Conservation (phyloP, 768 basidiomycete genomes). For the Suillus spraguei region DNA sequence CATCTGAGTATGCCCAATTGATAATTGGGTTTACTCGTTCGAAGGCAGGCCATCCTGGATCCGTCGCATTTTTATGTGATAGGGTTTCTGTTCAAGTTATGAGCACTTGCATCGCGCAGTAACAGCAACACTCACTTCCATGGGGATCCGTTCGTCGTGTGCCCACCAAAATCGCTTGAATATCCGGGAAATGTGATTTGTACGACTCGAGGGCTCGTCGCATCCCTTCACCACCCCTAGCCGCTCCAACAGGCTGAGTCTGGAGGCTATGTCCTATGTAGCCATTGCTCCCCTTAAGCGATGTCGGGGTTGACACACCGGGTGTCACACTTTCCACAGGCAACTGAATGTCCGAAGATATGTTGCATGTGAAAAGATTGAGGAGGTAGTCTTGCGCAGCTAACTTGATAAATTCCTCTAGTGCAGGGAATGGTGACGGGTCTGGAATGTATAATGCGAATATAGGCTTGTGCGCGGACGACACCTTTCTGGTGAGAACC, state of each 20-base stretch:
- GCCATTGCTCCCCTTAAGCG: constrained; percentile 15
- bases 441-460: constrained; percentile 87
- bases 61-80: constrained; percentile 75
- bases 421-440: constrained; percentile 80
- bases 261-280: constrained; percentile 16
- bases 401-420: constrained; percentile 82
- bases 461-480: constrained; percentile 47
- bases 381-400: constrained; percentile 67
- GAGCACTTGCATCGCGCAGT: neutral
- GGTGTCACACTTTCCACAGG: constrained; percentile 51
- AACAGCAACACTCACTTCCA: constrained; percentile 63
- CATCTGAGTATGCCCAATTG: constrained; percentile 88
- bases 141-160: constrained; percentile 91
- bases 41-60: constrained; percentile 86
- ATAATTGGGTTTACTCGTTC: constrained; percentile 95
- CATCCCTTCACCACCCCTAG: constrained; percentile 74
- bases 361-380: constrained; percentile 55
- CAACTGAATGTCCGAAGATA: constrained; percentile 40
- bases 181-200: constrained; percentile 62
- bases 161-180: constrained; percentile 86
- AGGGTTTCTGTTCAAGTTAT: constrained; percentile 57
- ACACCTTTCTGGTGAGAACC: constrained; percentile 52
- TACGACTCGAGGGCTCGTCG: constrained; percentile 74
- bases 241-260: constrained; percentile 47
- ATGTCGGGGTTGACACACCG: constrained; percentile 30